Evolutionary conservation across 192 early-diverging fungal species (phyloP), one percentile per base, ranked within the genome.

Genomic region (Mortierella antarctica): DNA sequence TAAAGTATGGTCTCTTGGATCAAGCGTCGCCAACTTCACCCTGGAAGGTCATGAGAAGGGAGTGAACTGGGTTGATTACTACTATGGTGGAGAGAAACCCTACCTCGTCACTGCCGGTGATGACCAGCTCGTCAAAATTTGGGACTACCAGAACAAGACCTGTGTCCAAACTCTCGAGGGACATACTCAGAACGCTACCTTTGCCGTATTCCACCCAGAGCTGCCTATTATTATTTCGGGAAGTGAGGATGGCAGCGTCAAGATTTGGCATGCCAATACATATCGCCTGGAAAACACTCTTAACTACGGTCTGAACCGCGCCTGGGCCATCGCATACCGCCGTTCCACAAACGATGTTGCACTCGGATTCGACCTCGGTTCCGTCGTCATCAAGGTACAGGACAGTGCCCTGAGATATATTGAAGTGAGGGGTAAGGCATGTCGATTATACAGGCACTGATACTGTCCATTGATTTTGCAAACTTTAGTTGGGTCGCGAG

Each of bases 61-160:
- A 50, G 97, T 98, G 62, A 99, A 99, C 82, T 93, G 91, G 77
- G 94, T 99, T 31, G 98, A 97, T 71, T 99, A 99, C 84, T 99
- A 98, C 86, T 92, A 96, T 79, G 98, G 96, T 47, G 94, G 93
- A 62, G 98, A 99, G 83, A 98, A 98, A 83, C 98, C 98, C 14
- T 99, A 99, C 67, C 86, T 99, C 44, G 93, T 98, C 45, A 94
- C 93, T 52, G 96, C 96, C 17, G 98, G 95, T 18, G 98, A 99
- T 71, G 98, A 99, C 83, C 94, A 92, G 61, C 71, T 92, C 17
- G 92, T 95, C 75, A 98, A 98, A 72, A 94, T 99, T 52, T 99
- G 98, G 98, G 98, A 99, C 83, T 99, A 99, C 77, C 97, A 99
- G 80, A 99, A 98, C 90, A 99, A 98, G 84, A 96, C 95, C 23